A percentile compares a stretch with the other conserved stretches of the same genome.
phyloP scores from a whole-genome alignment of 805 yeast species.

The Hanseniaspora hatyaiensis region DNA sequence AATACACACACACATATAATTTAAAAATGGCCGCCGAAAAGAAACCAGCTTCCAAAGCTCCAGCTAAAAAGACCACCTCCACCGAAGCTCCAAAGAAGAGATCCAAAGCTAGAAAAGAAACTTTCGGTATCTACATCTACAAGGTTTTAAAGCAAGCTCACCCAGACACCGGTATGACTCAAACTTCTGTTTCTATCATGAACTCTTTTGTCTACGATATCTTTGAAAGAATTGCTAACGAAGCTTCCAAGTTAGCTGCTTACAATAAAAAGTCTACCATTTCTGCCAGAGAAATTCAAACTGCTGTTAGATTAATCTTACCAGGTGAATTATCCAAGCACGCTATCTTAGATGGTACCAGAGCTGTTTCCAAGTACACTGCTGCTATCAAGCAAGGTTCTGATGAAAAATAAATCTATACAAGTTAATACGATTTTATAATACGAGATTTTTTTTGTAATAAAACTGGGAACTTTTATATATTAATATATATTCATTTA shows the following conservation, averaged over 20 bases:
- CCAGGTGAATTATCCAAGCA: conserved; percentile 99
- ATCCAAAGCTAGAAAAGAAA: conserved; percentile 92
- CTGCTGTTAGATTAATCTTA: conserved; percentile 93
- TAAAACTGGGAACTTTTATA: conserved; percentile 9
- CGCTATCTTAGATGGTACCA: conserved; percentile 97
- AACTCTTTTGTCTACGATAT: conserved; percentile 97
- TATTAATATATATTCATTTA: conserved; percentile 6
- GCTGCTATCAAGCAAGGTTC: conserved; percentile 33
- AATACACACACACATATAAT: conserved; percentile 16
- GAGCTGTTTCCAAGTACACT: conserved; percentile 94
- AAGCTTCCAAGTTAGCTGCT: conserved; percentile 96
- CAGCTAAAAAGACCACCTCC: conserved; percentile 85
- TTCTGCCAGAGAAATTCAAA: conserved; percentile 96
- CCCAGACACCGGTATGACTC: conserved; percentile 99
- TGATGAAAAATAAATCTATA: conserved; percentile 11
- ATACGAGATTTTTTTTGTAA: conserved; percentile 14
- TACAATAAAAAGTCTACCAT: conserved; percentile 97
- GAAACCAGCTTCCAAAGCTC: conserved; percentile 94
- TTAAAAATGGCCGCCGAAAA: conserved; percentile 72
- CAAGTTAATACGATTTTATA: background rate
- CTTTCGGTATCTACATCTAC: conserved; percentile 96
- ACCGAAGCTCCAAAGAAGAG: conserved; percentile 80
- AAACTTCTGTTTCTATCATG: conserved; percentile 96
- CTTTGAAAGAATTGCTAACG: conserved; percentile 94
- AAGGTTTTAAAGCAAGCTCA: conserved; percentile 97